A percentile compares a stretch with the other conserved stretches of the same genome.
Evolutionary conservation across 1,284 basidiomycete species (phyloP).

Genomic region (Sanghuangporus weigelae): DNA sequence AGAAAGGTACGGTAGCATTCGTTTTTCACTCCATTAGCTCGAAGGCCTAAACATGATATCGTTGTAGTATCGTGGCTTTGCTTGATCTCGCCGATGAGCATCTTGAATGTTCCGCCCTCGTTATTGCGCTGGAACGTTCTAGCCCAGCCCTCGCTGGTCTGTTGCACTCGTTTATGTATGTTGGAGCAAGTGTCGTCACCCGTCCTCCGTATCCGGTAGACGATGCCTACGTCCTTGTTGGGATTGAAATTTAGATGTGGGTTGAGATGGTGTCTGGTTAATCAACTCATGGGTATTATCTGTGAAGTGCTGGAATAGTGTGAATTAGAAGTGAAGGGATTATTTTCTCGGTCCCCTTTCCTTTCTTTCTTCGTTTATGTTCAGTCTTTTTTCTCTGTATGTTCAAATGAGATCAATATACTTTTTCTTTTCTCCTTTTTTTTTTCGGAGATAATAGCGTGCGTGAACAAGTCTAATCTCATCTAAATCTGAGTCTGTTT

Average conservation of each 20-base stretch:
- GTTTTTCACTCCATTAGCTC: background rate
- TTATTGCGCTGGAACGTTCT: conserved; percentile 65
- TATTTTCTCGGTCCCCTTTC: no score
- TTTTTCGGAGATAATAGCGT: no score
- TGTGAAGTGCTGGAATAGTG: background rate
- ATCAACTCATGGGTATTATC: background rate
- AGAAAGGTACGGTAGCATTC: conserved; percentile 54
- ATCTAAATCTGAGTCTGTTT: no score
- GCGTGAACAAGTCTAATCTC: no score
- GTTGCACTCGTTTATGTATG: conserved; percentile 79
- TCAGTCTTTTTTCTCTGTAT: no score
- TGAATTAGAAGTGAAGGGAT: background rate
- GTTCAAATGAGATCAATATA: no score
- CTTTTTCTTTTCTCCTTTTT: no score
- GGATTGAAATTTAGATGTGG: conserved; percentile 57
- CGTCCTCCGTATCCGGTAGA: conserved; percentile 65
- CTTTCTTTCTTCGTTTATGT: no score
- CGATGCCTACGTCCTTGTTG: conserved; percentile 67
- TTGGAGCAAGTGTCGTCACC: conserved; percentile 72
- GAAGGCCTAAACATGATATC: conserved; percentile 3
- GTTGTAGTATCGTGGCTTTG: conserved; percentile 67
- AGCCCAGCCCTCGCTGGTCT: conserved; percentile 54
- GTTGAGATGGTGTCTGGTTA: background rate
- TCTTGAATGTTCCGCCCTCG: conserved; percentile 66
- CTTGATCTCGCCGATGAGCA: conserved; percentile 78